phyloP scores from a whole-genome alignment of 768 basidiomycete species.

The Suillus weaverae region DNA sequence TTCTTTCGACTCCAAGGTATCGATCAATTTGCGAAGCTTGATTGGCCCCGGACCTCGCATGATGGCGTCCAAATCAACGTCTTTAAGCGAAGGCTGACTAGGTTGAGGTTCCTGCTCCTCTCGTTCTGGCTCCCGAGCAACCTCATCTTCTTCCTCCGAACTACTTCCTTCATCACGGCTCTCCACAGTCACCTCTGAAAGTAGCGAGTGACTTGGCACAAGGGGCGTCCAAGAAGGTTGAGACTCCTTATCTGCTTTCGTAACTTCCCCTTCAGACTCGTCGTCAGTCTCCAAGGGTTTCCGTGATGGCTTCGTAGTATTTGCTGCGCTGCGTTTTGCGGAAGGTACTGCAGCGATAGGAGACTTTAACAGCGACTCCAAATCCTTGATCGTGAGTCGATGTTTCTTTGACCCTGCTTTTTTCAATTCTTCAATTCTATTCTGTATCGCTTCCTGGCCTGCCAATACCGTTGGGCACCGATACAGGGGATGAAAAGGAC shows the following conservation, averaged over 20 bases:
- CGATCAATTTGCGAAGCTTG: constrained; percentile 27
- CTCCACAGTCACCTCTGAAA: constrained; percentile 39
- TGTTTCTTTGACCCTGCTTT: constrained; percentile 20
- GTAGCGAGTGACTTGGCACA: constrained; percentile 32
- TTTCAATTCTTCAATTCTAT: constrained; percentile 46
- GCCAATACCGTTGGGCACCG: constrained; percentile 49
- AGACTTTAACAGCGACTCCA: constrained; percentile 36
- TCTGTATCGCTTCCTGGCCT: constrained; percentile 43
- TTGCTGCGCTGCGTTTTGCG: constrained; percentile 8
- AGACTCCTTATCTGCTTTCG: not conserved
- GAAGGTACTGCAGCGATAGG: constrained; percentile 15
- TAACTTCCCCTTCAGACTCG: constrained; percentile 4
- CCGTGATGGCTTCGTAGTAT: not conserved
- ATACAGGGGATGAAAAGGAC: constrained; percentile 48
- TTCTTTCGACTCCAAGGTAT: constrained; percentile 28
- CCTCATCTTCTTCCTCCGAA: constrained; percentile 34
- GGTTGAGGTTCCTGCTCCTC: constrained; percentile 12
- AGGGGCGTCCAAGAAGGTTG: constrained; percentile 16
- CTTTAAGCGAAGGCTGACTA: constrained; percentile 7
- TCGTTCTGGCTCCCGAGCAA: constrained; percentile 19
- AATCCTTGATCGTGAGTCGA: constrained; percentile 39
- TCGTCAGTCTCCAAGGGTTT: constrained; percentile 2
- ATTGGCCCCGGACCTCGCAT: constrained; percentile 40
- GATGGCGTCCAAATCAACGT: constrained; percentile 39
- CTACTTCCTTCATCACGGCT: constrained; percentile 41